Conservation (phyloP, 108 stramenopile genomes). For the Cylindrotheca fusiformis region DNA sequence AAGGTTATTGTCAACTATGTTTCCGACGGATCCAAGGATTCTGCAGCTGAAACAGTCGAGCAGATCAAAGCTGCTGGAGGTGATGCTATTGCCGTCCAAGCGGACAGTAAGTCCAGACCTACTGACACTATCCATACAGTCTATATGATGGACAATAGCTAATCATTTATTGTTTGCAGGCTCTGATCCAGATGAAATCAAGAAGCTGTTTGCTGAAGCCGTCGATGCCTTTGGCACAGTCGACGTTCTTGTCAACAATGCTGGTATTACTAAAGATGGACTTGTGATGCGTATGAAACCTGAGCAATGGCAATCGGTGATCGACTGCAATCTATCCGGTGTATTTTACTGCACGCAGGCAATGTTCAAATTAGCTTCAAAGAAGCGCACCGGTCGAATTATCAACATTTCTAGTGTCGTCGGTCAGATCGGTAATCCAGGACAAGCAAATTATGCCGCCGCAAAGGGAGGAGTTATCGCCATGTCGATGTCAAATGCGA, state of each 20-base stretch:
- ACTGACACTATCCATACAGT: not conserved
- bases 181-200: conserved; percentile 72
- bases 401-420: conserved; percentile 96
- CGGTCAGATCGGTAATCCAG: conserved; percentile 97
- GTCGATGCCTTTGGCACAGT: conserved; percentile 80
- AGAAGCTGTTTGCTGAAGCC: conserved; percentile 68
- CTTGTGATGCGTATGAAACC: conserved; percentile 97
- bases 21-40: conserved; percentile 68
- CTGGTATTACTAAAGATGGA: conserved; percentile 92
- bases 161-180: conserved; percentile 25
- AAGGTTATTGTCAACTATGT: conserved; percentile 96
- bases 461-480: conserved; percentile 93
- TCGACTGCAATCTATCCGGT: conserved; percentile 93
- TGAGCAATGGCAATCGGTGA: conserved; percentile 90
- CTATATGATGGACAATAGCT: not conserved
- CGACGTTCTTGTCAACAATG: conserved; percentile 95
- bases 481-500: conserved; percentile 86
- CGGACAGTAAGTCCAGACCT: conserved; percentile 67
- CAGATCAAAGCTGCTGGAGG: conserved; percentile 79
- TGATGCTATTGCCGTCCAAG: conserved; percentile 84
- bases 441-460: conserved; percentile 94
- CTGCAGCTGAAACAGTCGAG: conserved; percentile 80
- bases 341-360: conserved; percentile 96
- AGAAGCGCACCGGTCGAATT: conserved; percentile 92
- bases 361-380: conserved; percentile 86